Evolutionary conservation across 345 rosid species (phyloP).

Genomic region (Adansonia digitata): DNA sequence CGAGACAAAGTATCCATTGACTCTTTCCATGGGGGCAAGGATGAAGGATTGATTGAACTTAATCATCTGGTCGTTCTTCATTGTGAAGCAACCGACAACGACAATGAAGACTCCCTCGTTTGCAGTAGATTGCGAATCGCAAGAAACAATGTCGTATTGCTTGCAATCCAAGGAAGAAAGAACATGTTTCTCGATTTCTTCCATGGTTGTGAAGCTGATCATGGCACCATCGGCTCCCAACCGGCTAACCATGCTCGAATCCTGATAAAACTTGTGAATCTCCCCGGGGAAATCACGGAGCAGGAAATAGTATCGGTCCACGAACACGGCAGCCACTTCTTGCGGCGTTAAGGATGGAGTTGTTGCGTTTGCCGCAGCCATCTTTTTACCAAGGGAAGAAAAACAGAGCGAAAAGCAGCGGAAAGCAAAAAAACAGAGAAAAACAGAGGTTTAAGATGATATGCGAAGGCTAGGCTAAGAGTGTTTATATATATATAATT

Average conservation of each 20-base stretch:
- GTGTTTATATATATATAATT: no score
- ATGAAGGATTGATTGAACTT: slow-evolving; percentile 4
- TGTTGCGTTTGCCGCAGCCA: neutral
- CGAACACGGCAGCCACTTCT: neutral
- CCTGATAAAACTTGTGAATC: neutral
- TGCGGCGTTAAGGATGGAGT: neutral
- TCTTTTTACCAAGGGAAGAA: no score
- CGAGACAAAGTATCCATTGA: neutral
- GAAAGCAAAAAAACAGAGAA: no score
- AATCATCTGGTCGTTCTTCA: neutral
- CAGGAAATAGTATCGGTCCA: neutral
- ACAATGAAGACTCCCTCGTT: neutral
- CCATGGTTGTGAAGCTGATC: neutral
- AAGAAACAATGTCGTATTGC: neutral
- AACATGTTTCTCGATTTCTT: neutral
- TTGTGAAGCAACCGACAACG: neutral
- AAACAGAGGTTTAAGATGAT: no score
- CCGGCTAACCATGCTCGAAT: neutral
- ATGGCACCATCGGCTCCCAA: neutral
- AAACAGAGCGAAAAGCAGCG: no score
- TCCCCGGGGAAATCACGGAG: neutral
- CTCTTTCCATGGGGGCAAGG: neutral
- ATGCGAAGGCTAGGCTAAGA: no score
- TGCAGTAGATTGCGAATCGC: neutral
- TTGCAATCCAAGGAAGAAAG: neutral